Evolutionary conservation across 129 eudicot species (phyloP), one percentile per base, ranked within the genome.

Genomic region (Oenanthe sinensis): DNA sequence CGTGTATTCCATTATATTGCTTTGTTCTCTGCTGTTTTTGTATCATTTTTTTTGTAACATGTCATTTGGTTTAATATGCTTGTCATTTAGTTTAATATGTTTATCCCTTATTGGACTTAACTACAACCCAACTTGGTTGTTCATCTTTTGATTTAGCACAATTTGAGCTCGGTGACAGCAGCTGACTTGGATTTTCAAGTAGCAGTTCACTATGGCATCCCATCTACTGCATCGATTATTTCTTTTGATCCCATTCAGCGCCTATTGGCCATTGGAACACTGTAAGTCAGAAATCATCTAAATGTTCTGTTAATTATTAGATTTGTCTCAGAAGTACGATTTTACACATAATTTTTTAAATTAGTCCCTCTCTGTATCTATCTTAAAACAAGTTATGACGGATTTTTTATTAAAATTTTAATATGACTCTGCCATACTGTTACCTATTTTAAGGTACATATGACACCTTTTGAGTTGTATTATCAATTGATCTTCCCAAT

Each of bases 191-290:
- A 90, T 81, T 63, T 90, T n/a, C 89, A 75, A 36, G 74, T 92
- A 45, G 80, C 84, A 50, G 84, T 85, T 67, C 99, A 96, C 78
- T 92, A 92, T 70, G 97, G 99, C 65, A 78, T 90, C 70, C 99
- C 99, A 63, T 83, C 88, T 46, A 96, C 97, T 28, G 91, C 97
- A 17, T 96, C 99, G 10, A 47, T 87, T 78, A 90, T 96, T 74
- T 95, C 97, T 79, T 90, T 87, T 83, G 99, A 96, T 84, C 96
- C 95, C 50, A 85, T 96, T 76, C 99, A 96, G 85, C 91, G 87
- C 43, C 82, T 96, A 37, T 80, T 96, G 85, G 99, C 97, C 47
- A 83, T 96, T 80, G 97, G 97, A 46, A 96, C 99, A 78, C 79
- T 96, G 99, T 96, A 80, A 88, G 97, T 85, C 33, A 30, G 36